Base-by-base conservation (phyloP, 2,329 filamentous ascomycete genomes). In the Acrocalymma vagum region DNA sequence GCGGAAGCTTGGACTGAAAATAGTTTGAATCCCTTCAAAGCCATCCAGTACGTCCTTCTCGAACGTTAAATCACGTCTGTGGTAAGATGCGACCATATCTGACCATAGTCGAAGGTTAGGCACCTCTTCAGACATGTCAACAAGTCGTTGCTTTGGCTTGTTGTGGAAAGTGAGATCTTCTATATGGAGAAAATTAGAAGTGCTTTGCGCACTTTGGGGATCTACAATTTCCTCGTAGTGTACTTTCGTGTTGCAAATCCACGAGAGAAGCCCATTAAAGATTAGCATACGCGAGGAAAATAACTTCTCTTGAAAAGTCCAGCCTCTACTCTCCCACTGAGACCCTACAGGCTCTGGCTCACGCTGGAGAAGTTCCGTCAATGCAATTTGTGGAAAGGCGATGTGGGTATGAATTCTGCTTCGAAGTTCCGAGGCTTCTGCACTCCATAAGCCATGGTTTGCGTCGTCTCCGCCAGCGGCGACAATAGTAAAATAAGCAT, bases 251-350 rank as follows among this genome's bases (percentile, higher is more conserved):
- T 13, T 25, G 26, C 48, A 52, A n/a, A 39, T 14, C 44, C 44
- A 52, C 14, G 33, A 27, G 5, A 48, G 29, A 2, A n/a, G 25
- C 15, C 15, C 16, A 16, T 39, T 18, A 21, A 45, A 35, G n/a
- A 53, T 29, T 6, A 53, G 17, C 24, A 37, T 7, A 10, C 50
- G 42, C 10, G 36, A 31, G 4, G 46, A 42, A 15, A 53, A 43
- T n/a, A 47, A 5, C 9, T 29, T 27, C 29, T 51, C 50, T 30
- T 53, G 50, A 21, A 51, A 51, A 13, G 50, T 53, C 43, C 46
- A 53, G 5, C 39, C 50, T 27, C 46, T 9, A 2, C 17, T 24
- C 13, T 33, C 29, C 38, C 32, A 37, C 14, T n/a, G 21, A 2
- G 32, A 28, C 5, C 4, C 26, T 29, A 42, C 5, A 29, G 33